Base-by-base conservation (phyloP, 331 rosid species). In the Rhamnella rubrinervis region DNA sequence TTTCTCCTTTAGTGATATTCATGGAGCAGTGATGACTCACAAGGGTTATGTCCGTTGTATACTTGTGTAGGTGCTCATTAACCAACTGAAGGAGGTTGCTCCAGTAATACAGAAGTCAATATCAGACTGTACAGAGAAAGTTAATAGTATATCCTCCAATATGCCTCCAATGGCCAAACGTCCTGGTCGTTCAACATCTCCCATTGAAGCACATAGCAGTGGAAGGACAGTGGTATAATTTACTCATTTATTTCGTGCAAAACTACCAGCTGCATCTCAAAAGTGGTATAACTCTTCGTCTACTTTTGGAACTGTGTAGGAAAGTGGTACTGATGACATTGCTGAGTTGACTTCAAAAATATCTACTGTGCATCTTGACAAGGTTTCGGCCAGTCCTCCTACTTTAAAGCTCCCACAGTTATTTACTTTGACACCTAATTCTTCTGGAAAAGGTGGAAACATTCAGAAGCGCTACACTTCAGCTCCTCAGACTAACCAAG, bases 41-140 rank as follows among this genome's bases (percentile, higher is more conserved):
- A 19, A 53, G 4, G 20, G 31, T 17, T 56, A n/a, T 18, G 28
- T 51, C 40, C 25, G 65, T 19, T 78, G 59, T 67, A 25, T 61
- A 41, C 55, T 61, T 75, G 59, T 71, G 76, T 75, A 95, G 99
- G 99, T 89, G 55, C 96, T 95, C 72, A 86, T 91, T 72, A 95
- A 95, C 77, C 99, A 95, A 87, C 89, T 95, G 75, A 95, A 91
- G 84, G 97, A 95, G 25, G 99, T 95, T 80, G 96, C 99, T 82
- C 99, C 99, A 3, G 74, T 92, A 66, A 89, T 95, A 71, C 96
- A 91, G 76, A 87, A 83, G 75, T 91, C 99, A 73, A 95, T 95
- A 71, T 85, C 97, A 65, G 97, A 95, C 66, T 95, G 97, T 86
- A 89, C 97, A 26, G 99, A 91, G 75, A 84, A 87, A 80, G 97